Conservation (phyloP, 2,329 filamentous ascomycete genomes). For the Pseudocercospora crystallina region DNA sequence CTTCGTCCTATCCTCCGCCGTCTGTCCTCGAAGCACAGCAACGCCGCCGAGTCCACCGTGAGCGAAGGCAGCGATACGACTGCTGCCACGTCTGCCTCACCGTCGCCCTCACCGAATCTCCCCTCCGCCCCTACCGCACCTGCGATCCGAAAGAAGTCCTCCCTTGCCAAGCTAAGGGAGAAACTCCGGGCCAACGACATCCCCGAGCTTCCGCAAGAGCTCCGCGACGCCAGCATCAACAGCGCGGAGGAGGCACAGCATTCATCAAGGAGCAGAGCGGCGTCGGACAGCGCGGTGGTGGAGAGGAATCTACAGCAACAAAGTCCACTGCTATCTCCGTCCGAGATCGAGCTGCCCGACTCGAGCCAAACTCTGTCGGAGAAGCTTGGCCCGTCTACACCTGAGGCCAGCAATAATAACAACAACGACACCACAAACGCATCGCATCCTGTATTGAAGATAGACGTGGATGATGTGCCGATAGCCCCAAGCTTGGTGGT, state of each 20-base stretch:
- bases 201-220: slow-evolving; percentile 22
- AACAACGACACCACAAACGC: not conserved
- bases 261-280: too few relatives aligned
- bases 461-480: slow-evolving; percentile 12
- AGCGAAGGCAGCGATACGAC: slow-evolving; percentile 21
- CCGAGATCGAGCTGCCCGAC: too few relatives aligned
- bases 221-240: not conserved
- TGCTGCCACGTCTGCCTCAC: slow-evolving; percentile 16
- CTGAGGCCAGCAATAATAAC: not conserved
- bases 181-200: slow-evolving; percentile 20
- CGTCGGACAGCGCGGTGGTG: too few relatives aligned
- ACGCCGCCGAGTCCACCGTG: slow-evolving; percentile 19
- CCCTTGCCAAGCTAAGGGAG: slow-evolving; percentile 24
- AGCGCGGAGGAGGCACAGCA: not conserved
- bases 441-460: slow-evolving; percentile 1
- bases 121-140: slow-evolving; percentile 2
- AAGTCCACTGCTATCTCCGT: too few relatives aligned
- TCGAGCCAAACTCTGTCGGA: too few relatives aligned
- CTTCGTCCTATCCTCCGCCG: slow-evolving; percentile 26
- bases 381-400: too few relatives aligned
- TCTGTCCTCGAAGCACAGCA: slow-evolving; percentile 22
- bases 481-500: slow-evolving; percentile 15
- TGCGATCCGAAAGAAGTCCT: slow-evolving; percentile 16
- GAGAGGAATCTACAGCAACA: too few relatives aligned
- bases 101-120: slow-evolving; percentile 13